Evolutionary conservation across 2,329 filamentous ascomycete species (phyloP), one percentile per base, ranked within the genome.

Genomic region (Colletotrichum camelliae): DNA sequence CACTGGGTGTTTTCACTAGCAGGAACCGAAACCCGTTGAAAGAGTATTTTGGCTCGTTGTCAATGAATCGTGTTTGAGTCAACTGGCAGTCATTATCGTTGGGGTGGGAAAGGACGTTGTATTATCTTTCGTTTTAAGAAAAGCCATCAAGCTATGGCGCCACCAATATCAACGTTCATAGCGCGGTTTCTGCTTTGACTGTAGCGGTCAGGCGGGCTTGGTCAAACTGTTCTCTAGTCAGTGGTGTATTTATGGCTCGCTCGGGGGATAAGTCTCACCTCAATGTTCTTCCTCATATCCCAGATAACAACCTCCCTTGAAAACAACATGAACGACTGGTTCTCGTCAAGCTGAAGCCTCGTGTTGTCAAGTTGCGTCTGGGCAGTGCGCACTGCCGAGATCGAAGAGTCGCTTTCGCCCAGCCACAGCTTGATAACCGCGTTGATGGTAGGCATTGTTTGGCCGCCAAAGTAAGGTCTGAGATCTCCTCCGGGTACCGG

Each of bases 341-440:
- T 73, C 65, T 73, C 70, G 8, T 73, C 65, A 18, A 73, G n/a
- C 4, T 69, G 29, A 27, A 73, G 70, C 16, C 37, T 48, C 2
- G 37, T 8, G 9, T 39, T 73, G n/a, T 73, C 52, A 18, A 73
- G n/a, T 5, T 64, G 35, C 5, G 55, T 73, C 16, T 73, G 70
- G 16, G 55, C 29, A 6, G 65, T 18, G 29, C 70, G 52, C n/a
- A 73, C 16, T 0, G 67, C 37, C 7, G 70, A 39, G 8, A 73
- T 62, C 1, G 70, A 61, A 13, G 52, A 21, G 16, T 31, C 66
- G 4, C 31, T 43, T 9, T 73, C 57, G 31, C 31, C 62, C 12
- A 69, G 57, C 65, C 71, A 73, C 37, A 73, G n/a, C 7, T 73
- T 73, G 37, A 73, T 69, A n/a, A 69, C 64, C 18, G 70, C 27